phyloP scores from a whole-genome alignment of 345 rosid species.

The Anastatica hierochuntica region DNA sequence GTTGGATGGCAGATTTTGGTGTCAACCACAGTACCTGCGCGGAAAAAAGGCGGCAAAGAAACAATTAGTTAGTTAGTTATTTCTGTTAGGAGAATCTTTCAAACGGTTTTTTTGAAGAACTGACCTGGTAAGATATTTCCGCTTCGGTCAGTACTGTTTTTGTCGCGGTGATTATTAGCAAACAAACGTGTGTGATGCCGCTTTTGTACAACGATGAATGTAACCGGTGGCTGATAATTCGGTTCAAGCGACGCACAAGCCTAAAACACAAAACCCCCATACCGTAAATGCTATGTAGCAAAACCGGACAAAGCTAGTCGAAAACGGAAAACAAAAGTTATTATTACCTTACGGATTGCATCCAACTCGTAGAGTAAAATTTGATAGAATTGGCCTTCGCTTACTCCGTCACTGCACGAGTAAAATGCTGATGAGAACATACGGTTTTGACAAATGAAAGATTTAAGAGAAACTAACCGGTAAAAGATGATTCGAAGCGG shows the following conservation, averaged over 20 bases:
- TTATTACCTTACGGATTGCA: conserved; percentile 76
- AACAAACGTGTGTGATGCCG: conserved; percentile 94
- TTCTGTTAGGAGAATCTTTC: neutral
- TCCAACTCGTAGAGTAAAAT: conserved; percentile 74
- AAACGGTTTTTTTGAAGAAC: neutral
- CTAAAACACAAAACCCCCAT: conserved; percentile 24
- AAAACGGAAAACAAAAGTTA: neutral
- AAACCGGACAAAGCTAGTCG: neutral
- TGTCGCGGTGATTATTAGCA: conserved; percentile 84
- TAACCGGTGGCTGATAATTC: conserved; percentile 91
- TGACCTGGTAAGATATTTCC: conserved; percentile 93
- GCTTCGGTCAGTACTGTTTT: conserved; percentile 81
- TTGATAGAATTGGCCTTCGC: conserved; percentile 97
- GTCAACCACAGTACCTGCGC: conserved; percentile 87
- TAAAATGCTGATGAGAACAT: neutral
- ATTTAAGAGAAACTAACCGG: conserved; percentile 39
- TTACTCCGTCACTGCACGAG: conserved; percentile 83
- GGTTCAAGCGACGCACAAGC: conserved; percentile 98
- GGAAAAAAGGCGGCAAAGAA: neutral
- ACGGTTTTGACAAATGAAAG: neutral
- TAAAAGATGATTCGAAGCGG: conserved; percentile 93
- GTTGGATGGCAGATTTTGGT: conserved; percentile 93
- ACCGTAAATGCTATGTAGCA: neutral
- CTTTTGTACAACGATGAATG: conserved; percentile 97
- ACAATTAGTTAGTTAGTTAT: neutral